Evolutionary conservation across 345 rosid species (phyloP), one percentile per base, ranked within the genome.

Genomic region (Conringia planisiliqua): DNA sequence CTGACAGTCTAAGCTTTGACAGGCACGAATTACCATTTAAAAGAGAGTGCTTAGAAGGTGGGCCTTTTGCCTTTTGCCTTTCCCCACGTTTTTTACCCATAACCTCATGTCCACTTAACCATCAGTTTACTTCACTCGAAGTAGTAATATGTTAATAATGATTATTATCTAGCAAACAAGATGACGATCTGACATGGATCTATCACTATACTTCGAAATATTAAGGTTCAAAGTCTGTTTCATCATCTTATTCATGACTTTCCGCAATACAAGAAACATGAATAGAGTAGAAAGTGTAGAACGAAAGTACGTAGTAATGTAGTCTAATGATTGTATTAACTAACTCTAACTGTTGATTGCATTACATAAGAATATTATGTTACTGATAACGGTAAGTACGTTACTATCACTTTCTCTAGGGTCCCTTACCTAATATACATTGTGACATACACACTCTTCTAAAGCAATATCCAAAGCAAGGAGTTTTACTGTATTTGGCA

Each of bases 11-110:
- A 76, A 46, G 70, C 70, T 69, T 76, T 68, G 75, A 76, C 75
- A 76, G 80, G 80, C 80, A 71, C 76, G 76, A 77, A 64, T 71
- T 57, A 64, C 80, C 71, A 70, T 77, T 70, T n/a, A 27, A 71
- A 57, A 65, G 72, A 77, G 76, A 77, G 76, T 64, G 76, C 62
- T 70, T 71, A 20, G 62, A 71, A 48, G 76, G 80, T 71, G 72
- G 76, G 76, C 17, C 62, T 65, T 75, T 76, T 62, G 40, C 32
- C 62, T 76, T 76, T 56, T 57, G 52, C 80, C 76, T 70, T 77
- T 77, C 50, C 74, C 76, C 71, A 77, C 60, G 61, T 36, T 78
- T 71, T 57, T 58, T 30, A 71, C 81, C 81, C 81, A 78, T 71
- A 78, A 57, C 63, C 17, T 71, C 42, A 64, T 78, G 81, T 71